A percentile compares a stretch with the other conserved stretches of the same genome.
Conservation (phyloP, 2,329 filamentous ascomycete genomes). For the Trichoderma aggressivum region DNA sequence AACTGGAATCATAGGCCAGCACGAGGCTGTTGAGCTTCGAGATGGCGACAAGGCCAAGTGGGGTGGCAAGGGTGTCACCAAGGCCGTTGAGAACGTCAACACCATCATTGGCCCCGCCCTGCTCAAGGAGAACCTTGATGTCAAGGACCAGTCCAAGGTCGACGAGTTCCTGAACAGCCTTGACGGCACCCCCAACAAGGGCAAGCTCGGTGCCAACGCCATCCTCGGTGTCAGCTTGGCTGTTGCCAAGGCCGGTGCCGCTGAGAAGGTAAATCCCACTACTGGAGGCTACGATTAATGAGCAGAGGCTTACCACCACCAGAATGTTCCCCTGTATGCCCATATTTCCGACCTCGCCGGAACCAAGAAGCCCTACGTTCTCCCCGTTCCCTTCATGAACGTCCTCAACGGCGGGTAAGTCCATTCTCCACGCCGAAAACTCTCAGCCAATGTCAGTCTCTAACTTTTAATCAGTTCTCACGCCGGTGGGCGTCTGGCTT, state of each 20-base stretch:
- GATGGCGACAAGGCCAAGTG: slow-evolving; percentile 86
- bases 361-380: slow-evolving; percentile 88
- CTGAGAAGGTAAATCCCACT: slow-evolving; percentile 65
- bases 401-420: slow-evolving; percentile 73
- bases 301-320: slow-evolving; percentile 3
- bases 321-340: slow-evolving; percentile 79
- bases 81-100: slow-evolving; percentile 86
- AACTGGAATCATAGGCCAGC: slow-evolving; percentile 60
- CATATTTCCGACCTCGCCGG: slow-evolving; percentile 84
- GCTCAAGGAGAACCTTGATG: slow-evolving; percentile 78
- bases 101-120: slow-evolving; percentile 72
- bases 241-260: slow-evolving; percentile 83
- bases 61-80: slow-evolving; percentile 82
- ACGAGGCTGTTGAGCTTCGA: slow-evolving; percentile 88
- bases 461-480: slow-evolving; percentile 62
- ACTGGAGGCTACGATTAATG: neutral
- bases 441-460: neutral
- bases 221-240: slow-evolving; percentile 83
- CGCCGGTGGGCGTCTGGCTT: slow-evolving; percentile 91
- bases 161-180: slow-evolving; percentile 83
- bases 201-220: slow-evolving; percentile 82
- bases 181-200: slow-evolving; percentile 83
- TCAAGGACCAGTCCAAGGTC: slow-evolving; percentile 81
- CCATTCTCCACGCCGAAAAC: neutral
- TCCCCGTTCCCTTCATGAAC: slow-evolving; percentile 91